Evolutionary conservation across 2,329 filamentous ascomycete genomes (phyloP), one percentile per base, ranked within the genome.

Genomic region (Claviceps sp.): DNA sequence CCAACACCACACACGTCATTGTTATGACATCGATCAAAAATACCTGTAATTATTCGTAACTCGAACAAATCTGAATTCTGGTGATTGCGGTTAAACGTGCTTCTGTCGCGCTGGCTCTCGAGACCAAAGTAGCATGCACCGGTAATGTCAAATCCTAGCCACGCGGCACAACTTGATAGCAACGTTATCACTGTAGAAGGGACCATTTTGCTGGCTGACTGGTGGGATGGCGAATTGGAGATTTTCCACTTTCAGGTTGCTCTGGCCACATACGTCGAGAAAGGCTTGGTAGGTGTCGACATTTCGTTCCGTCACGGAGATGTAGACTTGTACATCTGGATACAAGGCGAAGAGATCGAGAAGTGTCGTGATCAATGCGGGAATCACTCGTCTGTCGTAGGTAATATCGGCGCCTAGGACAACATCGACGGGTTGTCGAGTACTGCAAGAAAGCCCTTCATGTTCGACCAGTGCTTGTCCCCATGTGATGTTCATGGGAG

Each of bases 401-500:
- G 84, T 90, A 65, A 91, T 78, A 63, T 91, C 87, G 38, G 87
- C 85, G 4, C 85, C 87, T 30, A 91, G 66, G 2, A 90, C 75
- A 4, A 87, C 66, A 63, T 90, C 83, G 45, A 80, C 64, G 2
- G 62, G 58, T 4, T 62, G 60, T 17, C 71, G 71, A 19, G 68
- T 69, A 57, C 74, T 73, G 76, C 76, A 77, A 46, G 65, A 64
- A 50, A 71, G 61, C 50, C 81, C 75, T 63, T 83, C 82, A 0
- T 74, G 77, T 4, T 76, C 78, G 47, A 79, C 65, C 4, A 83
- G 63, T 0, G 75, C 74, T 55, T 77, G 71, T 1, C 84, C 84
- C 84, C 84, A 88, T 63, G 74, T 75, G 37, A 87, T 62, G 3
- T 82, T 73, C 64, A 75, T 78, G 1, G 75, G 70, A 0, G 65